These are phyloP conservation scores for Triglochin maritima DNA, from an alignment of 106 monocot species.

Conservation along the genomic window DNA sequence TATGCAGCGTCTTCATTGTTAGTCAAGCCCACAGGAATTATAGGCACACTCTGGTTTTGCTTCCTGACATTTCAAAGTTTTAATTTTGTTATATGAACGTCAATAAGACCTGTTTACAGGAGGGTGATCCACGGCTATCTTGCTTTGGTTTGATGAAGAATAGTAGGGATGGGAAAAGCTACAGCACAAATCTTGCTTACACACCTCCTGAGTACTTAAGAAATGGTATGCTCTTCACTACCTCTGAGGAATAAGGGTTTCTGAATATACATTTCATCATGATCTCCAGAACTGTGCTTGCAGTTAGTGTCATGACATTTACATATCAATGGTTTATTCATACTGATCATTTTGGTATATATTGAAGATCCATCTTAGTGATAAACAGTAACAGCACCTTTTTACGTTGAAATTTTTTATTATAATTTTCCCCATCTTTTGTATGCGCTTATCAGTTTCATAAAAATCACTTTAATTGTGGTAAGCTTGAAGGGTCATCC, in stretches of 20 bases:
- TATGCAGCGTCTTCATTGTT: too few relatives aligned
- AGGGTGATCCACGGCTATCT: conserved; percentile 83
- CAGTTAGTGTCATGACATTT: neutral
- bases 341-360: neutral
- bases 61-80: too few relatives aligned
- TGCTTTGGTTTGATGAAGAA: conserved; percentile 99
- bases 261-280: neutral
- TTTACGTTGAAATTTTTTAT: neutral
- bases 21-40: too few relatives aligned
- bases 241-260: neutral
- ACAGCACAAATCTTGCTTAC: conserved; percentile 96
- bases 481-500: too few relatives aligned
- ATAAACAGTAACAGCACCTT: neutral
- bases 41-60: too few relatives aligned
- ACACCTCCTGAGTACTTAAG: conserved; percentile 87
- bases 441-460: too few relatives aligned
- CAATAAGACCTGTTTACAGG: conserved; percentile 16
- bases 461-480: too few relatives aligned
- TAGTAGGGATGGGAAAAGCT: conserved; percentile 95
- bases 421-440: too few relatives aligned
- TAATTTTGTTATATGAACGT: too few relatives aligned
- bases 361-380: neutral
- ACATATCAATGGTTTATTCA: neutral
- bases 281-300: neutral
- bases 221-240: neutral